Conservation (phyloP, 2,329 filamentous ascomycete species). For the Epichloe sp. region DNA sequence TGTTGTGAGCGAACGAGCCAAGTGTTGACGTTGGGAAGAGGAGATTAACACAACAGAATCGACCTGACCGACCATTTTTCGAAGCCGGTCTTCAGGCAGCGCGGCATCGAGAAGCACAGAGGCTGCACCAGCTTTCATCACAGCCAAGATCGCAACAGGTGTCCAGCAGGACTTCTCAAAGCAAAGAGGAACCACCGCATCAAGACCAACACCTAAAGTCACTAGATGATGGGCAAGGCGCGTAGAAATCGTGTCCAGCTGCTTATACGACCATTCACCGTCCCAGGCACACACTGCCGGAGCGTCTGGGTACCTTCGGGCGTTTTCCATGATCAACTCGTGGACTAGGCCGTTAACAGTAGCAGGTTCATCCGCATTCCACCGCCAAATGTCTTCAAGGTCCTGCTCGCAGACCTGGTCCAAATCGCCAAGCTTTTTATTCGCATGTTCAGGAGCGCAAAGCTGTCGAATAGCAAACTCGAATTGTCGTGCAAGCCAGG, state of each 20-base stretch:
- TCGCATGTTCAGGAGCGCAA: too few species aligned
- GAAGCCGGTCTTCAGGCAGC: constrained; percentile 7
- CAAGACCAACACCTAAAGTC: neutral
- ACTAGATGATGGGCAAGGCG: constrained; percentile 4
- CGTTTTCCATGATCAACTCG: too few species aligned
- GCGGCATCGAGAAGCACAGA: constrained; percentile 6
- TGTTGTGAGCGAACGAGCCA: neutral
- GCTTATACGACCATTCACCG: constrained; percentile 27
- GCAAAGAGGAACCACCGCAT: neutral
- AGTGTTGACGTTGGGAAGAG: neutral
- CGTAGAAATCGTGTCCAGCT: constrained; percentile 13
- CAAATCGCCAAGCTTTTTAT: too few species aligned
- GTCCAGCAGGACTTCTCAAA: constrained; percentile 4
- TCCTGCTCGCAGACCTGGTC: too few species aligned
- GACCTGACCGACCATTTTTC: constrained; percentile 8
- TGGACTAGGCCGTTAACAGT: too few species aligned
- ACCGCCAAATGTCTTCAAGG: too few species aligned
- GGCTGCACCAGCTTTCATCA: neutral
- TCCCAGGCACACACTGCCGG: constrained; percentile 12
- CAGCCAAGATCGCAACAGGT: constrained; percentile 1
- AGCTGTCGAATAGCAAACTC: too few species aligned
- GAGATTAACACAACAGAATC: constrained; percentile 8
- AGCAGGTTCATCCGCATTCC: too few species aligned
- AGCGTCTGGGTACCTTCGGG: neutral
- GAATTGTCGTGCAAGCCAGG: too few species aligned